Conservation (phyloP, 768 basidiomycete species). For the Macrolepiota albuminosa region DNA sequence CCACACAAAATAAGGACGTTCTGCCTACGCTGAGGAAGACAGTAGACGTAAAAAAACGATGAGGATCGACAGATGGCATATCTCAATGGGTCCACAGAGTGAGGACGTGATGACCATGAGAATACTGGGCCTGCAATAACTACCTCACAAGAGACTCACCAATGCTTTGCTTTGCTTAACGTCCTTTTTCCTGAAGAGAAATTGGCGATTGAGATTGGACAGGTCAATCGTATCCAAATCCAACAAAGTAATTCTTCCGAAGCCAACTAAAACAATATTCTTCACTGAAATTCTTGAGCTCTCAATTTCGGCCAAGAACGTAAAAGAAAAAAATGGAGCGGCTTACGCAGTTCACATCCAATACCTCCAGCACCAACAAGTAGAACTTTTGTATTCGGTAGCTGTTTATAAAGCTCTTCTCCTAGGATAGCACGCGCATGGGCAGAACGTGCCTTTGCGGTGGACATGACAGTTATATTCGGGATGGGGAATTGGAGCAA, state of each 20-base stretch:
- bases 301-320: not conserved
- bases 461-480: conserved; percentile 31
- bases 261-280: conserved; percentile 90
- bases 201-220: conserved; percentile 95
- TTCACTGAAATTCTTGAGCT: conserved; percentile 64
- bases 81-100: not conserved
- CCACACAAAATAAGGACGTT: not conserved
- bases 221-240: conserved; percentile 99
- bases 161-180: conserved; percentile 95
- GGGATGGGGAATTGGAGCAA: not conserved
- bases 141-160: conserved; percentile 37
- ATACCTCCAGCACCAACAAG: conserved; percentile 96
- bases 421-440: conserved; percentile 83
- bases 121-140: not conserved
- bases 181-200: conserved; percentile 94
- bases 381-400: conserved; percentile 66
- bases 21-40: not conserved
- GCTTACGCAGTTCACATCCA: conserved; percentile 90
- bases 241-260: conserved; percentile 86
- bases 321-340: not conserved
- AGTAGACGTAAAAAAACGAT: no score
- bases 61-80: not conserved
- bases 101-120: not conserved
- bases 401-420: conserved; percentile 54
- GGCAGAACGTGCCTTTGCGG: conserved; percentile 42